These are phyloP conservation scores for Jacaranda mimosifolia DNA, from an alignment of 257 asterid species.

Conservation along the genomic window DNA sequence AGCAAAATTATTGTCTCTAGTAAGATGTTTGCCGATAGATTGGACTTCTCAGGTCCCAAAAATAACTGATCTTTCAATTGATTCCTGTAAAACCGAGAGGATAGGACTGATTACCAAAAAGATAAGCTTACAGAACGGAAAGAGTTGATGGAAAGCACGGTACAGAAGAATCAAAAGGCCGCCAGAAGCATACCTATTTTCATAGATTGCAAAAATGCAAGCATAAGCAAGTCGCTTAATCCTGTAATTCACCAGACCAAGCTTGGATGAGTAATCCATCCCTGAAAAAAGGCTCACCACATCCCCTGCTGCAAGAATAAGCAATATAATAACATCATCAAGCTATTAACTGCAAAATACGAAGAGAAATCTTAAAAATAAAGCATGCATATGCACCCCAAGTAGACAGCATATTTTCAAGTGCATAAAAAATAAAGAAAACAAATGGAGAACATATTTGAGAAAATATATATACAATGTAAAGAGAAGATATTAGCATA, in stretches of 20 bases:
- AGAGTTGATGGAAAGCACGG: slow-evolving; percentile 10
- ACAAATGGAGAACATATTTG: not conserved
- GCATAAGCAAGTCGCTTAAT: slow-evolving; percentile 70
- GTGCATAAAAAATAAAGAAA: not conserved
- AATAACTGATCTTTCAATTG: slow-evolving; percentile 68
- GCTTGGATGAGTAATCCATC: slow-evolving; percentile 60
- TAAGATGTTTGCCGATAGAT: slow-evolving; percentile 63
- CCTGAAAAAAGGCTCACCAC: slow-evolving; percentile 72
- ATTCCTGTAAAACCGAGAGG: slow-evolving; percentile 55
- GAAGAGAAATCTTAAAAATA: slow-evolving; percentile 24
- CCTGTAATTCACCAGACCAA: slow-evolving; percentile 77
- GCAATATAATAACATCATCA: slow-evolving; percentile 31
- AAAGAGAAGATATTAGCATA: not conserved
- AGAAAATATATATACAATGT: not conserved
- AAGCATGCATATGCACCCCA: slow-evolving; percentile 27
- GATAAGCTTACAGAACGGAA: slow-evolving; percentile 18
- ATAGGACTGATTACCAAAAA: slow-evolving; percentile 32
- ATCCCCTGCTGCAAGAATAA: slow-evolving; percentile 59
- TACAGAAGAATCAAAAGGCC: slow-evolving; percentile 15
- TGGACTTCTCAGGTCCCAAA: slow-evolving; percentile 54
- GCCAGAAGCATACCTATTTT: slow-evolving; percentile 68
- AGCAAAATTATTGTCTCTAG: slow-evolving; percentile 67
- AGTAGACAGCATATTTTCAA: slow-evolving; percentile 1
- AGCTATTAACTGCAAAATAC: slow-evolving; percentile 24
- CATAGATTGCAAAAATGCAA: slow-evolving; percentile 77